Evolutionary conservation across 306 rosid genomes (phyloP).

Genomic region (Geum urbanum): DNA sequence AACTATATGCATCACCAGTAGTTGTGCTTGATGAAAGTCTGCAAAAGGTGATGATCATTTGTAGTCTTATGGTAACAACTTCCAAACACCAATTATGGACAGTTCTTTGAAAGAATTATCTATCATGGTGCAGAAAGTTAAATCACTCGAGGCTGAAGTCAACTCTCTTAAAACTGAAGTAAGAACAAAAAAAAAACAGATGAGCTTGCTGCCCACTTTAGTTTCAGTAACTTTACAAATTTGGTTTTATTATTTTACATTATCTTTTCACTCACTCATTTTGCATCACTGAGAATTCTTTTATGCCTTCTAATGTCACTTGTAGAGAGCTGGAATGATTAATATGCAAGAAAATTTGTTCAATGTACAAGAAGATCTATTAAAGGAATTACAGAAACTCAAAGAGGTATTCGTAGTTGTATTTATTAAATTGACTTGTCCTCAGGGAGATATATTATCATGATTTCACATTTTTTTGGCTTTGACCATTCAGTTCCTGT

Average conservation of each 20-base stretch:
- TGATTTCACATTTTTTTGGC: not conserved
- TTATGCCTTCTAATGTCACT: not conserved
- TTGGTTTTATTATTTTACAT: not conserved
- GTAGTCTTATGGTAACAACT: not conserved
- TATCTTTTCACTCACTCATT: not conserved
- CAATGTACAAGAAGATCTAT: constrained; percentile 4
- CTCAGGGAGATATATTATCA: not conserved
- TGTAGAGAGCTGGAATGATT: constrained; percentile 17
- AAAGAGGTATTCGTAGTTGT: constrained; percentile 12
- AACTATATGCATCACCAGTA: constrained; percentile 14
- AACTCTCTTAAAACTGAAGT: constrained; percentile 16
- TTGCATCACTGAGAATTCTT: not conserved
- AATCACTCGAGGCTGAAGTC: constrained; percentile 1
- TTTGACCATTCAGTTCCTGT: not conserved
- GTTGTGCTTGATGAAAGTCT: constrained; percentile 8
- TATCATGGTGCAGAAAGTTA: constrained; percentile 11
- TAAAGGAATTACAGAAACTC: constrained; percentile 1
- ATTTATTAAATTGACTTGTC: not conserved
- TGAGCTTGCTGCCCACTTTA: not conserved
- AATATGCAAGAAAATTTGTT: constrained; percentile 12
- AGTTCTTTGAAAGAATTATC: not conserved
- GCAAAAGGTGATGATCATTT: constrained; percentile 12
- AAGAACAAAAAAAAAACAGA: not conserved
- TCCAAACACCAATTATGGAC: not conserved
- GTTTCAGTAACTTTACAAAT: not conserved